Base-by-base conservation (phyloP, 2,329 filamentous ascomycete species). In the Alternaria solani region DNA sequence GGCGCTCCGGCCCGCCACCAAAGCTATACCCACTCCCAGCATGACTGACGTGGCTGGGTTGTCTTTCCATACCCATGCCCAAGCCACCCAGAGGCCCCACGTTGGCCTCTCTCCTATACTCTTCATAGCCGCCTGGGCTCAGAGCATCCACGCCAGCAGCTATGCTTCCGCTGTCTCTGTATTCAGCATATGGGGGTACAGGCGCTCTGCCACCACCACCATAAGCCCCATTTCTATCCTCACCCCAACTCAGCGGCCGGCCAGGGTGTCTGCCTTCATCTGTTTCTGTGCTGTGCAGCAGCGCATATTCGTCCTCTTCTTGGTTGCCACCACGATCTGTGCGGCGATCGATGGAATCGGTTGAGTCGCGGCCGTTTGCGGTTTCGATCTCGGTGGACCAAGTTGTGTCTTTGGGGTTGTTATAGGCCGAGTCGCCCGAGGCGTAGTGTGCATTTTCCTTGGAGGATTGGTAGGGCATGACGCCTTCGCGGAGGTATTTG, bases 401-500 rank as follows among this genome's bases (percentile, higher is more conserved):
- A 16, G 79, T 75, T 61, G 75, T 74, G 74, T 81, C 83, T 53
- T 78, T 77, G 34, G 54, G 47, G 30, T 61, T 57, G 36, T 61
- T 61, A 36, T 61, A 61, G 48, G 63, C 52, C 7, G 65, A 69
- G 51, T 77, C 75, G 62, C 75, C 75, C 46, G 62, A 61, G 12
- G 62, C 54, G 62, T 83, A 81, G 69, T 85, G 73, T 0, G 74
- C 83, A 42, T 83, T 82, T 4, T 79, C 77, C 44, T 82, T 79
- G 7, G 78, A 61, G 20, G 73, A 73, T 60, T 74, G 71, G 66
- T 78, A 78, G 48, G 86, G 86, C 57, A 87, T 80, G 48, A 82
- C 81, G 60, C 86, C 86, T 47, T 85, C 86, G 64, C 83, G 82
- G 63, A 85, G 83, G 79, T 85, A 87, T 68, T 86, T 81, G 72